Base-by-base conservation (phyloP, 768 basidiomycete species). In the Leccinum broughii region DNA sequence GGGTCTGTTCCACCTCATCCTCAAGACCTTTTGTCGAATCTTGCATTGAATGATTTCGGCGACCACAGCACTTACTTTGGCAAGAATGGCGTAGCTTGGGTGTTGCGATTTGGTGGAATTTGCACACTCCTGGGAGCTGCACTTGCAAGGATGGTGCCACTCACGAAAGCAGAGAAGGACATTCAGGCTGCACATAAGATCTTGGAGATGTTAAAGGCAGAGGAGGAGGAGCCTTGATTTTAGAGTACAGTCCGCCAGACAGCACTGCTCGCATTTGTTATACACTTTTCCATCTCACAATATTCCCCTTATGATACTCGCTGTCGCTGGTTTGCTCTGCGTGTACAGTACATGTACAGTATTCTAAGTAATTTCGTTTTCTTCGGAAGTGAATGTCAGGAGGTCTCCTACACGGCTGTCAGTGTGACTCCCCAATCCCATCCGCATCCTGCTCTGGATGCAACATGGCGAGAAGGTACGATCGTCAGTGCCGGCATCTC, bases 51-150 rank as follows among this genome's bases (percentile, higher is more conserved):
- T 58, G 66, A 62, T 28, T 80, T 80, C 1, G 71, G 73, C 7
- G 79, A 80, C 24, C 79, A 81, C 39, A 78, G 77, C 58, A 85
- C 84, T 13, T 92, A 90, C 72, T 80, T 83, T 60, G 91, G 90
- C 34, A 94, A 93, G 78, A 88, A 87, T 56, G 95, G 95, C 35
- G 93, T 97, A 30, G 92, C 89, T 3, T 97, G 95, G 94, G 91
- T 96, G 6, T 76, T 98, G 58, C 86, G 94, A 17, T 96, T 96
- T 67, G 95, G 95, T 53, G 95, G 95, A 39, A 70, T 93, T 9
- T 93, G 91, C 72, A 87, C 95, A 0, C 75, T 97, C 59, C 77
- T 84, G 37, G 95, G 92, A 32, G 95, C 94, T 4, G 64, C 85
- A 4, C 81, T 92, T 64, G 88, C 90, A 32, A 87, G 91, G 52